Base-by-base conservation (phyloP, 2,329 filamentous ascomycete genomes). In the Alternaria longipes region DNA sequence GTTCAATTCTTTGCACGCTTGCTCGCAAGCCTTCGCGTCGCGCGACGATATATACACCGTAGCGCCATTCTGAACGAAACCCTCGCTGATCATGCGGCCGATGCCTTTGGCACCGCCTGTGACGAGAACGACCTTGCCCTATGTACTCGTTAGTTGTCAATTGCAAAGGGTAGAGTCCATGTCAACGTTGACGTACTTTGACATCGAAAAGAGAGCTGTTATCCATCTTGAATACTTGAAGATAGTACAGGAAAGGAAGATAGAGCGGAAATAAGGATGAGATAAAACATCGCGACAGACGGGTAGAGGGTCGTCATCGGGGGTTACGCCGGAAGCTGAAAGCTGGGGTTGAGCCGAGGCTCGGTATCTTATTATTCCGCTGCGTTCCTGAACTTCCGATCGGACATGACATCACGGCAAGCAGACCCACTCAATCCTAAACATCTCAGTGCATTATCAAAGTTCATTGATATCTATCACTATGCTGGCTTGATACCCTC, bases 31-130 rank as follows among this genome's bases (percentile, higher is more conserved):
- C 44, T 86, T 87, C 16, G 86, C 87, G 32, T 90, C 89, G 24
- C 87, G 84, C 6, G 87, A 90, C 6, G 87, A 88, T 64, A 92
- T 89, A 81, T 91, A 92, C 6, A 92, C 90, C 64, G 86, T 90
- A 16, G 83, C 84, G 58, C 88, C 87, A 77, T 89, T 90, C 58
- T 81, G 74, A n/a, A 90, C 83, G 77, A 89, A 90, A 59, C 87
- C 89, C 58, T 87, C 82, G 32, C 86, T 85, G 64, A 91, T 90
- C 88, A 90, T 90, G 60, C 85, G 85, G 16, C 89, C 89, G 64
- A 90, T 86, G 65, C 88, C 88, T 72, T 89, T 82, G 5, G 81
- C 81, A 34, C 81, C 81, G 62, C 81, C 81, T 4, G 81, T 83
- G 16, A 83, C 75, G 61, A 83, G 78, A 53, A 83, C 78, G n/a